A percentile compares a stretch with the other conserved stretches of the same genome.
Evolutionary conservation across 2,329 filamentous ascomycete species (phyloP).

Genomic region (Cordyceps militaris): DNA sequence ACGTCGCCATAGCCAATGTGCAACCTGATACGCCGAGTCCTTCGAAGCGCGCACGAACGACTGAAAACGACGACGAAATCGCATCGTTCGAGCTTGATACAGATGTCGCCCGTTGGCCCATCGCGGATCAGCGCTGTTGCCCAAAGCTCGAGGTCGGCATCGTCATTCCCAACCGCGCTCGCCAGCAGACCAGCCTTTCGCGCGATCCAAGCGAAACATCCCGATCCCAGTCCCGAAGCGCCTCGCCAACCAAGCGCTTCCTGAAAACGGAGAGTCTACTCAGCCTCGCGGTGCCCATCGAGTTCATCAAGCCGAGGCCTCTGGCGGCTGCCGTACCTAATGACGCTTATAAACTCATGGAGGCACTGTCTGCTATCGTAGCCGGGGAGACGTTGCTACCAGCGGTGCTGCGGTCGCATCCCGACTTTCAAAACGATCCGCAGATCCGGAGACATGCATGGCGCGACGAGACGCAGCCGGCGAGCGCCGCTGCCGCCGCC

Average conservation of each 20-base stretch:
- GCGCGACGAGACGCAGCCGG: neutral
- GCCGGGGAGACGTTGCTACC: neutral
- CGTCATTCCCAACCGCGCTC: neutral
- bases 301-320: neutral
- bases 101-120: neutral
- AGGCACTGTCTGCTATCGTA: neutral
- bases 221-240: neutral
- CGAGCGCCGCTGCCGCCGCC: neutral
- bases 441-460: neutral
- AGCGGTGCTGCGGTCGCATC: neutral
- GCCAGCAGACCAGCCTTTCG: neutral
- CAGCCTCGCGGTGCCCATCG: neutral
- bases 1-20: neutral
- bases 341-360: neutral
- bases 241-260: neutral
- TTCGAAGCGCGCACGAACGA: neutral
- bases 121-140: neutral
- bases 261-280: neutral
- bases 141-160: neutral
- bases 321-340: neutral
- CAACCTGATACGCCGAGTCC: neutral
- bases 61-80: neutral
- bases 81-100: neutral
- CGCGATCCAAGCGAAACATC: neutral
- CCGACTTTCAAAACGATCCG: neutral